A percentile compares a stretch with the other conserved stretches of the same genome.
Evolutionary conservation across 2,329 filamentous ascomycete genomes (phyloP).

Genomic region (Plectosphaerella plurivora): DNA sequence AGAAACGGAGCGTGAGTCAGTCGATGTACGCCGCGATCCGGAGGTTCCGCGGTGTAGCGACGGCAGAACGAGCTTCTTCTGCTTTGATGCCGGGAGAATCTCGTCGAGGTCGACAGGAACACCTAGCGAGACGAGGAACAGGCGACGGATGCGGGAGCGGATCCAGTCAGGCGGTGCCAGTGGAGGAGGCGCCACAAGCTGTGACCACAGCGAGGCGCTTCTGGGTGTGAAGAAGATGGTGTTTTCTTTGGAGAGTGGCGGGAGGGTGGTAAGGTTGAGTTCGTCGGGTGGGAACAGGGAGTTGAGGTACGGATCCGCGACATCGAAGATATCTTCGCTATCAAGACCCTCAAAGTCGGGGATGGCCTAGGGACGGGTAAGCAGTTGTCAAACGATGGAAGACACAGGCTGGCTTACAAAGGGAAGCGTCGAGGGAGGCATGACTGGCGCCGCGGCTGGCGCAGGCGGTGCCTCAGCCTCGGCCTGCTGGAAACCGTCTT

Average conservation of each 20-base stretch:
- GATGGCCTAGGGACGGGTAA: conserved; percentile 48
- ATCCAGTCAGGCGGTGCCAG: conserved; percentile 98
- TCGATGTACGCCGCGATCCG: conserved; percentile 50
- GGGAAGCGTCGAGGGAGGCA: conserved; percentile 35
- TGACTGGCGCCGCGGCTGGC: conserved; percentile 21
- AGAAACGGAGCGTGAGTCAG: conserved; percentile 45
- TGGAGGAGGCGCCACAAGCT: conserved; percentile 90
- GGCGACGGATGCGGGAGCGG: conserved; percentile 84
- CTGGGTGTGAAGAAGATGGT: conserved; percentile 79
- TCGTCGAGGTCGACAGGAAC: conserved; percentile 96
- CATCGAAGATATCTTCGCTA: conserved; percentile 54
- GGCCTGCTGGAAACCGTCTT: conserved; percentile 64
- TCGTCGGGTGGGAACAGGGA: conserved; percentile 59
- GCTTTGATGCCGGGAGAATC: conserved; percentile 92
- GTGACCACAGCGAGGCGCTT: conserved; percentile 89
- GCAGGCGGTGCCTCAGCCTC: conserved; percentile 27
- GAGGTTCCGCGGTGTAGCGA: conserved; percentile 57
- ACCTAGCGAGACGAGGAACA: conserved; percentile 93
- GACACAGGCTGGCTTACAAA: conserved; percentile 35
- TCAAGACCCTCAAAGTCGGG: conserved; percentile 62
- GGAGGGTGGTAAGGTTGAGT: conserved; percentile 45
- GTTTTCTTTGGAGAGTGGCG: conserved; percentile 47
- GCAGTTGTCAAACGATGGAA: conserved; percentile 14
- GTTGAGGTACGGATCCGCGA: conserved; percentile 63
- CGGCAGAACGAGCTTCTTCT: conserved; percentile 93